Percentiles rank a stretch among this genome's conserved stretches.
phyloP scores from a whole-genome alignment of 495 filamentous ascomycete species.

The Neurospora sp. region DNA sequence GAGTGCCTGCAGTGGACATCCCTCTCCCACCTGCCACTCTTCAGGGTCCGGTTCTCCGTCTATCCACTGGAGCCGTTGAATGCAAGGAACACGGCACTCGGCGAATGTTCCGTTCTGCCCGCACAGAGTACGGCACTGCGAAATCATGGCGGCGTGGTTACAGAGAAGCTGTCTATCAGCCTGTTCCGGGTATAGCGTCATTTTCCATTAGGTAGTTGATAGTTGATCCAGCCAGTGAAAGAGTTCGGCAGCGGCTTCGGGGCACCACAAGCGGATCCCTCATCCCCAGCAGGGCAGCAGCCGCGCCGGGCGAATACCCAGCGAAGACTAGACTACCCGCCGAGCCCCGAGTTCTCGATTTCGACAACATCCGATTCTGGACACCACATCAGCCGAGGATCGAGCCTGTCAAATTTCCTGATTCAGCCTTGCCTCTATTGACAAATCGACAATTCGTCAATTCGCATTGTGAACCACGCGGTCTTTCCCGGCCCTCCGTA shows the following conservation, averaged over 20 bases:
- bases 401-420: background rate
- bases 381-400: slow-evolving; percentile 15
- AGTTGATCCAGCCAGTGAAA: background rate
- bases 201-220: background rate
- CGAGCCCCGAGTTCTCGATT: slow-evolving; percentile 2
- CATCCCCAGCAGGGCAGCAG: background rate
- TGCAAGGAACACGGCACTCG: slow-evolving; percentile 5
- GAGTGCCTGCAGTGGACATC: background rate
- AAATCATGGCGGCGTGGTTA: background rate
- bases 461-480: background rate
- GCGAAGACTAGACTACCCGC: background rate
- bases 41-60: background rate
- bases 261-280: background rate
- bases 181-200: background rate
- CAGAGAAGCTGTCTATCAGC: background rate
- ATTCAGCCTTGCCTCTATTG: background rate
- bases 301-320: background rate
- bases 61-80: background rate
- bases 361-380: slow-evolving; percentile 20
- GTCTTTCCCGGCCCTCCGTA: slow-evolving; percentile 6
- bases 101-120: background rate
- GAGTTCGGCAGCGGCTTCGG: background rate
- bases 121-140: background rate
- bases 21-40: background rate
- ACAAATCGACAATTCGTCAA: background rate